Evolutionary conservation across 2,329 filamentous ascomycete species (phyloP), one percentile per base, ranked within the genome.

Genomic region (Stagonosporopsis vannaccii): DNA sequence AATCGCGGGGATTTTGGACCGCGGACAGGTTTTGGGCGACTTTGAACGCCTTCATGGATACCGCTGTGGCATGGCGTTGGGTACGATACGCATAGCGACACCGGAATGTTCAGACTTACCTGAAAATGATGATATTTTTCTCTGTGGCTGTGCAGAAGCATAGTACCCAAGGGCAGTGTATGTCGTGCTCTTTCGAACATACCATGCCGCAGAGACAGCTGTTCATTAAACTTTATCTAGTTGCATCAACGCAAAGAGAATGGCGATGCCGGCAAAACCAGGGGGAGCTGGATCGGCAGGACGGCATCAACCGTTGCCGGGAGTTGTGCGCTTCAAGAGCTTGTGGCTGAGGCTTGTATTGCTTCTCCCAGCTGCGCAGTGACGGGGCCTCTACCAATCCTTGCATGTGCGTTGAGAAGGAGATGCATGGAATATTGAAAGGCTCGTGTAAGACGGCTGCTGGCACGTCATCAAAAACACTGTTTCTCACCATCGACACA

Each of bases 1-100:
- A 77, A 77, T 54, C 60, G 70, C 2, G 75, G 74, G 0, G 69
- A 71, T 25, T 77, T 74, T 63, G 74, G 75, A 3, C 64, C 74
- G 7, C 71, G 70, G 53, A 68, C 47, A n/a, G 75, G 75, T 0
- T 56, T 76, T n/a, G 65, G 62, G 1, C 54, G 75, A 22, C 49
- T 77, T 2, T 77, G 60, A 69, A 12, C 3, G 13, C 26, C 6
- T 5, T 19, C 23, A 15, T 12, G 13, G 13, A 28, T 26, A 20
- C 9, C 6, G 37, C 15, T 36, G 12, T 11, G 23, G 2, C 28
- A 33, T 12, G 32, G 20, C 20, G 35, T 41, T 48, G 26, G 9
- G 32, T 17, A 20, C 17, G 19, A 9, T 26, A 49, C 2, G 43
- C 43, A 52, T 52, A 48, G 43, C 48, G 49, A 49, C 25, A 52